Evolutionary conservation across 208 protist genomes (phyloP).

Genomic region (Leishmania guyanensis): DNA sequence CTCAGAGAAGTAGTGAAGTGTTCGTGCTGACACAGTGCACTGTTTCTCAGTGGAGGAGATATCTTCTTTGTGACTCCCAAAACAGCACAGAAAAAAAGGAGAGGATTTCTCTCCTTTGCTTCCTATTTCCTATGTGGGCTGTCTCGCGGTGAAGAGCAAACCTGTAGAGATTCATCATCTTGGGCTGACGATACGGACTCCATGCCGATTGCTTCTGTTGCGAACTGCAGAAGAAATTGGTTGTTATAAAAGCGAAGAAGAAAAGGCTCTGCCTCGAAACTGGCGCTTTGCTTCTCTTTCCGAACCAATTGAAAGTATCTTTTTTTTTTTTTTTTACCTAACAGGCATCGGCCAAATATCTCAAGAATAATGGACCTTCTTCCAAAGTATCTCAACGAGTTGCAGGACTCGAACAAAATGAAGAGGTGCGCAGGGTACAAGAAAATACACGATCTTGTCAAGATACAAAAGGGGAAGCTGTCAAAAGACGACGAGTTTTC

Average conservation of each 20-base stretch:
- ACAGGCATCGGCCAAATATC: neutral
- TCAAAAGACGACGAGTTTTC: constrained; percentile 48
- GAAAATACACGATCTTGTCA: constrained; percentile 49
- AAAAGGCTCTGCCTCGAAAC: neutral
- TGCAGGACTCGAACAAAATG: constrained; percentile 67
- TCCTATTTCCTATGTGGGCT: neutral
- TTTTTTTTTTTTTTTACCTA: neutral
- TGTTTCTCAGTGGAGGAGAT: constrained; percentile 1
- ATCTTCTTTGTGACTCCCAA: neutral
- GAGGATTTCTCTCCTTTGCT: neutral
- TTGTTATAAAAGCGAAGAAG: neutral
- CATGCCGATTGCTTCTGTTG: neutral
- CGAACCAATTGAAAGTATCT: neutral
- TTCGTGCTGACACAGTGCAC: neutral
- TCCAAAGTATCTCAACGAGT: constrained; percentile 76
- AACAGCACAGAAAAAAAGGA: neutral
- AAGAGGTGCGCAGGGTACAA: constrained; percentile 73
- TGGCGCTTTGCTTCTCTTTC: neutral
- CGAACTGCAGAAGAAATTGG: neutral
- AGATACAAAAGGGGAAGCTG: constrained; percentile 2
- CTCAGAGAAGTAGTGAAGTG: neutral
- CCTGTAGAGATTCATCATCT: neutral
- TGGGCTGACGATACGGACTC: neutral
- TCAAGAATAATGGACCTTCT: constrained; percentile 62
- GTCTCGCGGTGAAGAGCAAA: neutral